A percentile compares a stretch with the other conserved stretches of the same genome.
Evolutionary conservation across 1,284 basidiomycete species (phyloP).

Genomic region (Cronartium quercuum): DNA sequence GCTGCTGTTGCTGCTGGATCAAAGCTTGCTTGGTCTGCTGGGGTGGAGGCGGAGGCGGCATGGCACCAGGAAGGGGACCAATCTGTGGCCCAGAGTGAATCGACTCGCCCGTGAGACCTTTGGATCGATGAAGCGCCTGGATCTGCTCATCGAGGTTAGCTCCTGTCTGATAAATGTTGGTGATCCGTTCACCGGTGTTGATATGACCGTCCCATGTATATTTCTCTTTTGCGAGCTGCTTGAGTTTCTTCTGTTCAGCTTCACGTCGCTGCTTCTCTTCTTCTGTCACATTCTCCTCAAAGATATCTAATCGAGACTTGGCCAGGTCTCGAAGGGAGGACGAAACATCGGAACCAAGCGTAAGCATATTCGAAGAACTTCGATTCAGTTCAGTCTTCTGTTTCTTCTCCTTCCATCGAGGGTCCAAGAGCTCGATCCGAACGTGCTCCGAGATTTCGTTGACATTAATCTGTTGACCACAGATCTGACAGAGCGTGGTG

Average conservation of each 20-base stretch:
- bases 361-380: constrained; percentile 71
- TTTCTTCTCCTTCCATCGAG: constrained; percentile 92
- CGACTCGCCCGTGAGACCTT: constrained; percentile 59
- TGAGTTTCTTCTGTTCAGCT: constrained; percentile 71
- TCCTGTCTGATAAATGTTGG: constrained; percentile 80
- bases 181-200: constrained; percentile 74
- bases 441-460: constrained; percentile 96
- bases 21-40: constrained; percentile 56
- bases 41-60: constrained; percentile 48
- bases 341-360: constrained; percentile 71
- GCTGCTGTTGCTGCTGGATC: constrained; percentile 58
- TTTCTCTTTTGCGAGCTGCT: constrained; percentile 76
- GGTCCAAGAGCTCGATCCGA: constrained; percentile 95
- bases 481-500: constrained; percentile 83
- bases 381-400: constrained; percentile 76
- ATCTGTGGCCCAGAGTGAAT: constrained; percentile 64
- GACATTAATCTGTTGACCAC: constrained; percentile 85
- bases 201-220: constrained; percentile 95
- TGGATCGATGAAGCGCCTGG: constrained; percentile 80
- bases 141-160: constrained; percentile 93
- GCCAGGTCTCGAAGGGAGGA: constrained; percentile 84
- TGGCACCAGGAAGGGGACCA: constrained; percentile 56
- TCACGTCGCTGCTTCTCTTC: constrained; percentile 78
- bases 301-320: constrained; percentile 84
- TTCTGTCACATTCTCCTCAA: constrained; percentile 66